A percentile compares a stretch with the other conserved stretches of the same genome.
These are phyloP conservation scores for Nakaseomyces kungkrabaensis DNA, from an alignment of 1,139 yeast genomes.

Conservation along the genomic window DNA sequence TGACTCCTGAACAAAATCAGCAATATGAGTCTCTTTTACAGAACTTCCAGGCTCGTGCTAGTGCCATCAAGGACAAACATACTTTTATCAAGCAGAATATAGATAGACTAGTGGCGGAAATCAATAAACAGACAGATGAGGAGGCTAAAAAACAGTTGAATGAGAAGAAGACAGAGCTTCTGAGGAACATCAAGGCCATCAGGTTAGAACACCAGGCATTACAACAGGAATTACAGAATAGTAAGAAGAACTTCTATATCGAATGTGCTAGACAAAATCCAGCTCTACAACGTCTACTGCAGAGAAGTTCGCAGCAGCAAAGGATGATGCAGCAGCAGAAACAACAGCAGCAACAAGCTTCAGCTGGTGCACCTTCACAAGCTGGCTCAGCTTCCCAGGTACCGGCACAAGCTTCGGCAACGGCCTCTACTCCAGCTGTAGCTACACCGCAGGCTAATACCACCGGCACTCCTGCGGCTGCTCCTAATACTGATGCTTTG, in stretches of 20 bases:
- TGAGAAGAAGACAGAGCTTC: conserved; percentile 22
- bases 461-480: conserved; percentile 9
- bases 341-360: conserved; percentile 15
- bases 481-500: conserved; percentile 14
- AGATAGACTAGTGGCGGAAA: conserved; percentile 23
- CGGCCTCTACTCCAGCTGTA: conserved; percentile 5
- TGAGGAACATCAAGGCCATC: conserved; percentile 20
- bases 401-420: conserved; percentile 7
- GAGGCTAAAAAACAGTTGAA: conserved; percentile 23
- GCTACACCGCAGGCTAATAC: conserved; percentile 8
- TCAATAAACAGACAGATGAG: conserved; percentile 23
- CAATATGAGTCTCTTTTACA: conserved; percentile 25
- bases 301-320: conserved; percentile 24
- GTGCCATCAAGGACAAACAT: conserved; percentile 26
- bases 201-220: conserved; percentile 20
- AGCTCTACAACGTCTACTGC: conserved; percentile 24
- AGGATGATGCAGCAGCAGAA: conserved; percentile 16
- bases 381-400: background rate
- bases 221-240: conserved; percentile 25
- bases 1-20: conserved; percentile 28
- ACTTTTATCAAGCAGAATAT: conserved; percentile 26
- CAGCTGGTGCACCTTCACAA: conserved; percentile 7
- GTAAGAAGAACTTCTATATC: conserved; percentile 27
- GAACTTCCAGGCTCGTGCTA: conserved; percentile 28
- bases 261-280: conserved; percentile 29